Percentiles rank a stretch among this genome's conserved stretches.
Conservation (phyloP, 768 basidiomycete species). For the Paxillus involutus region DNA sequence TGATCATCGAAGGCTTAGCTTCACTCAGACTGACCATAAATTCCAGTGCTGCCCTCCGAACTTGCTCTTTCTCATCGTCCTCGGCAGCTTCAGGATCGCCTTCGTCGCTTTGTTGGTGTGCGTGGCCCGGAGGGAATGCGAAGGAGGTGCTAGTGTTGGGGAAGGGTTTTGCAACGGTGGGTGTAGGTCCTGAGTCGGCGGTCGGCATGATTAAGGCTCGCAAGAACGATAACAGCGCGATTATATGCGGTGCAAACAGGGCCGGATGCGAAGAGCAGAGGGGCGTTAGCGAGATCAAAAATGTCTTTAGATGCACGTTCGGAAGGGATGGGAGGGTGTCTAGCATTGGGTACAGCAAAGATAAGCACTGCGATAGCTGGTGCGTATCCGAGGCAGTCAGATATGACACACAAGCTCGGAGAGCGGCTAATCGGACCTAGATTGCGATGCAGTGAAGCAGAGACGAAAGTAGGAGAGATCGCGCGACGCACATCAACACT, state of each 20-base stretch:
- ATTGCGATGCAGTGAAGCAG: conserved; percentile 1
- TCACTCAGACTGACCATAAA: conserved; percentile 84
- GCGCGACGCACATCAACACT: conserved; percentile 56
- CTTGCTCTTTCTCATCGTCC: conserved; percentile 66
- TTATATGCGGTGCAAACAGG: conserved; percentile 75
- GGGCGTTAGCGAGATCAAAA: conserved; percentile 69
- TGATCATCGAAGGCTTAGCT: conserved; percentile 67
- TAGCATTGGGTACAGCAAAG: conserved; percentile 70
- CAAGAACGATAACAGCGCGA: conserved; percentile 66
- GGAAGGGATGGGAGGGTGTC: conserved; percentile 67
- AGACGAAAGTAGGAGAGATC: neutral
- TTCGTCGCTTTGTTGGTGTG: conserved; percentile 28
- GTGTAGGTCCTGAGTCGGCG: conserved; percentile 53
- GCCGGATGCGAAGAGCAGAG: conserved; percentile 65
- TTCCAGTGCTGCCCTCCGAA: conserved; percentile 75
- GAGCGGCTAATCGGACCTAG: conserved; percentile 72
- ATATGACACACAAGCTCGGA: conserved; percentile 69
- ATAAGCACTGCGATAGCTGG: conserved; percentile 60
- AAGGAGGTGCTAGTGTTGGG: conserved; percentile 36
- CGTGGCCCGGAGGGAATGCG: conserved; percentile 37
- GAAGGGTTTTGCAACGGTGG: conserved; percentile 49
- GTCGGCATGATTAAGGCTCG: conserved; percentile 68
- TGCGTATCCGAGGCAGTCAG: conserved; percentile 58
- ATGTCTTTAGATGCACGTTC: conserved; percentile 55
- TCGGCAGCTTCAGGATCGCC: conserved; percentile 41